Conservation (phyloP, 257 asterid species). For the Plectranthus barbatus region DNA sequence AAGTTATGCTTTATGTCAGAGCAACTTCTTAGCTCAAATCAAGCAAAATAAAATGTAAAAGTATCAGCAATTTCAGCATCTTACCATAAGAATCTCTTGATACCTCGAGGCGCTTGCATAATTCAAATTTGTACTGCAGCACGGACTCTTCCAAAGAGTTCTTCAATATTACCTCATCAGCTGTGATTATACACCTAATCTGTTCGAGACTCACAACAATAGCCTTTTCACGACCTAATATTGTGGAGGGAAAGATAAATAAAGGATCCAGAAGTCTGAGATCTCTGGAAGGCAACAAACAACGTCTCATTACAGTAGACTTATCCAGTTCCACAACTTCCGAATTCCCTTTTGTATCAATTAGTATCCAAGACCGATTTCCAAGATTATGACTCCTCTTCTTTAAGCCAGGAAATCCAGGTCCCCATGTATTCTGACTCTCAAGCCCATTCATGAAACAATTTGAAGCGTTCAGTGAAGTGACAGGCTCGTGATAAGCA, state of each 20-base stretch:
- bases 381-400: conserved; percentile 87
- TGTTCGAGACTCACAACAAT: conserved; percentile 93
- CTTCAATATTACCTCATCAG: conserved; percentile 93
- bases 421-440: conserved; percentile 26
- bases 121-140: conserved; percentile 67
- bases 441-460: conserved; percentile 25
- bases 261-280: conserved; percentile 96
- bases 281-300: conserved; percentile 94
- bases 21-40: neutral
- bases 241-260: conserved; percentile 82
- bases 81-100: conserved; percentile 76
- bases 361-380: conserved; percentile 89
- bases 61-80: conserved; percentile 9
- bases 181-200: conserved; percentile 91
- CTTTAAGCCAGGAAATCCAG: conserved; percentile 60
- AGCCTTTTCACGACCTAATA: conserved; percentile 97
- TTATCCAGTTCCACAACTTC: conserved; percentile 80
- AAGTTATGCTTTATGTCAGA: neutral
- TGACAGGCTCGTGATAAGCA: conserved; percentile 27
- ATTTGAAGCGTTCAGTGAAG: conserved; percentile 28
- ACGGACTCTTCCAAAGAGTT: conserved; percentile 82
- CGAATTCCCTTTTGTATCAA: conserved; percentile 67
- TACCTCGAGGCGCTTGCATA: conserved; percentile 84
- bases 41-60: neutral
- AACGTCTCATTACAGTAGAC: conserved; percentile 75